A percentile compares a stretch with the other conserved stretches of the same genome.
Evolutionary conservation across 208 protist genomes (phyloP).

Genomic region (Trypanosoma lewisi): DNA sequence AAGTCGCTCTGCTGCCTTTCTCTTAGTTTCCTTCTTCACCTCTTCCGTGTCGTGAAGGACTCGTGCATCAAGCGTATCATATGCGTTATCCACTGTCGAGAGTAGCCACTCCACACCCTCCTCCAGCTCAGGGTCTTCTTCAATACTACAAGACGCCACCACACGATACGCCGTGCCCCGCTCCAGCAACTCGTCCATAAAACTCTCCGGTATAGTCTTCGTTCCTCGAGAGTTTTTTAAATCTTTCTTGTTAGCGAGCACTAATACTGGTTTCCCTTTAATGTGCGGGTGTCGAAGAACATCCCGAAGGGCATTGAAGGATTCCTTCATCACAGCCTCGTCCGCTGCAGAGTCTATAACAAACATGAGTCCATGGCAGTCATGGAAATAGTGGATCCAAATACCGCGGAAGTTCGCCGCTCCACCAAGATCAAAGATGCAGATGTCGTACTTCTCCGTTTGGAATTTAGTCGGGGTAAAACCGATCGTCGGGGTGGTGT

Average conservation of each 20-base stretch:
- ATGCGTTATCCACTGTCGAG: conserved; percentile 48
- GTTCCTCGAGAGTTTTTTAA: conserved; percentile 69
- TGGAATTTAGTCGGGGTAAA: conserved; percentile 86
- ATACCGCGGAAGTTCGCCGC: conserved; percentile 88
- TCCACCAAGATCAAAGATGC: conserved; percentile 91
- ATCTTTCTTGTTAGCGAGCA: conserved; percentile 99
- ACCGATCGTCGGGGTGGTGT: conserved; percentile 88
- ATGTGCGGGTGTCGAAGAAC: conserved; percentile 93
- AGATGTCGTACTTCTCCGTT: conserved; percentile 85
- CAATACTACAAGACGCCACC: conserved; percentile 70
- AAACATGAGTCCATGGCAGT: conserved; percentile 89
- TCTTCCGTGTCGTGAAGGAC: conserved; percentile 57
- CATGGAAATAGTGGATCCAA: conserved; percentile 92
- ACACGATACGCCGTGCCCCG: conserved; percentile 50
- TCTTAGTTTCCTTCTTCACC: conserved; percentile 74
- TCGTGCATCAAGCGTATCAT: conserved; percentile 51
- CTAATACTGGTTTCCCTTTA: conserved; percentile 96
- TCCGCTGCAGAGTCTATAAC: conserved; percentile 79
- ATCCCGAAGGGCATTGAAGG: conserved; percentile 59
- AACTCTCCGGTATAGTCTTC: conserved; percentile 79
- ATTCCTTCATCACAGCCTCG: conserved; percentile 58
- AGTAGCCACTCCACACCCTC: conserved; percentile 88
- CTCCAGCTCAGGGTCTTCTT: conserved; percentile 74
- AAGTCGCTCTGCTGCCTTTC: conserved; percentile 60
- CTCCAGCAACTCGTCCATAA: conserved; percentile 55